Conservation (phyloP, 768 basidiomycete genomes). For the Scleroderma citrinum region DNA sequence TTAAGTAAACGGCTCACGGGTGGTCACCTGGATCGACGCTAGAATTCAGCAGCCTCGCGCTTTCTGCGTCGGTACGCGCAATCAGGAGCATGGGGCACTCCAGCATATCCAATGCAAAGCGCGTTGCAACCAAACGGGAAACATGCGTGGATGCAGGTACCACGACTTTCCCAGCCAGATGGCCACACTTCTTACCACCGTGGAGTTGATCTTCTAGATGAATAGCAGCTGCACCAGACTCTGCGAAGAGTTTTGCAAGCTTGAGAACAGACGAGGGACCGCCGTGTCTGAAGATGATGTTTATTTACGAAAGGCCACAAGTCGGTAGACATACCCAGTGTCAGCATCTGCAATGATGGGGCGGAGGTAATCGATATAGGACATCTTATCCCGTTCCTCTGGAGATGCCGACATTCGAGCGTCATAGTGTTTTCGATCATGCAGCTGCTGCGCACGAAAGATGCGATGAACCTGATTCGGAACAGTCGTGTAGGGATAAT, state of each 20-base stretch:
- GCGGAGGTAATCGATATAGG: slow-evolving; percentile 81
- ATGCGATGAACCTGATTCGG: slow-evolving; percentile 93
- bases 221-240: slow-evolving; percentile 85
- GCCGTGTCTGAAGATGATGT: slow-evolving; percentile 60
- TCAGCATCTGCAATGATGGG: slow-evolving; percentile 95
- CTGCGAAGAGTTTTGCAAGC: slow-evolving; percentile 89
- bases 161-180: slow-evolving; percentile 87
- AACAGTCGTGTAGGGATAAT: slow-evolving; percentile 95
- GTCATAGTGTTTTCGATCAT: slow-evolving; percentile 91
- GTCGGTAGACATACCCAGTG: slow-evolving; percentile 59
- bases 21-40: slow-evolving; percentile 82
- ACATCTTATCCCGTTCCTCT: slow-evolving; percentile 62
- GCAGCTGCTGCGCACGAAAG: slow-evolving; percentile 86
- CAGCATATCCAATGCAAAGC: slow-evolving; percentile 88
- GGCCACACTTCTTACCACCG: slow-evolving; percentile 94
- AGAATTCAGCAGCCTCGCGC: slow-evolving; percentile 76
- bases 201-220: slow-evolving; percentile 94
- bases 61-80: slow-evolving; percentile 89
- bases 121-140: slow-evolving; percentile 75
- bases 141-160: slow-evolving; percentile 87
- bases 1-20: slow-evolving; percentile 24
- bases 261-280: slow-evolving; percentile 94
- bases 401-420: slow-evolving; percentile 64
- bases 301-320: not conserved
- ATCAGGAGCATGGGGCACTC: slow-evolving; percentile 86